A percentile compares a stretch with the other conserved stretches of the same genome.
phyloP scores from a whole-genome alignment of 768 basidiomycete species.

The Suillus decipiens region DNA sequence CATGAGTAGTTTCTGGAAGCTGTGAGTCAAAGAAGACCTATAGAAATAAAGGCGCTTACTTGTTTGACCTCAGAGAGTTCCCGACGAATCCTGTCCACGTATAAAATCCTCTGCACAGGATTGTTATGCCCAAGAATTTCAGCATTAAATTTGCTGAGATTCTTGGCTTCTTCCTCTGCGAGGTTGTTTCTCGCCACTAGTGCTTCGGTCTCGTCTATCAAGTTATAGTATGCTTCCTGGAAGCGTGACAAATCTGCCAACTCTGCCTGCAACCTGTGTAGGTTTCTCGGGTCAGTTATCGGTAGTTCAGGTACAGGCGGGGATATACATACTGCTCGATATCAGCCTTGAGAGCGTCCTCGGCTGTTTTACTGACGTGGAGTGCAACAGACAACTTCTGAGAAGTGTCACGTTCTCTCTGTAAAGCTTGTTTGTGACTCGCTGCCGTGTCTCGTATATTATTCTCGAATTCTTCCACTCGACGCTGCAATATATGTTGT shows the following conservation, averaged over 20 bases:
- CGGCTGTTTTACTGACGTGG: conserved; percentile 60
- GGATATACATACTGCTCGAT: conserved; percentile 57
- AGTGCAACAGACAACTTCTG: conserved; percentile 52
- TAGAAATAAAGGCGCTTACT: conserved; percentile 46
- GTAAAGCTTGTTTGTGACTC: conserved; percentile 38
- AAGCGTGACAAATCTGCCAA: conserved; percentile 63
- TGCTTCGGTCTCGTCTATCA: conserved; percentile 63
- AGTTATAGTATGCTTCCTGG: conserved; percentile 67
- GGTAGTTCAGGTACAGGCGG: conserved; percentile 30
- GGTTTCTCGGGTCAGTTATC: conserved; percentile 15
- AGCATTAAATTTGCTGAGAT: conserved; percentile 81
- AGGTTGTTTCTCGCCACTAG: conserved; percentile 72
- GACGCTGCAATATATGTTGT: conserved; percentile 30
- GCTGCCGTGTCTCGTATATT: conserved; percentile 33
- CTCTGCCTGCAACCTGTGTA: conserved; percentile 46
- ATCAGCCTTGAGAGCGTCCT: conserved; percentile 68
- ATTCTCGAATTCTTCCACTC: conserved; percentile 27
- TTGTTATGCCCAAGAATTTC: conserved; percentile 85
- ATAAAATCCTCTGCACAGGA: conserved; percentile 82
- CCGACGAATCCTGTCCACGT: conserved; percentile 79
- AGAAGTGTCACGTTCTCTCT: conserved; percentile 47
- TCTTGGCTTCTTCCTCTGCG: conserved; percentile 76
- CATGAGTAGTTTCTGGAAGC: conserved; percentile 47
- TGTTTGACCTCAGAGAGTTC: conserved; percentile 83
- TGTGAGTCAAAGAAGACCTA: conserved; percentile 1